A percentile compares a stretch with the other conserved stretches of the same genome.
Conservation (phyloP, 148 eudicot genomes). For the Rhododendron vialii region DNA sequence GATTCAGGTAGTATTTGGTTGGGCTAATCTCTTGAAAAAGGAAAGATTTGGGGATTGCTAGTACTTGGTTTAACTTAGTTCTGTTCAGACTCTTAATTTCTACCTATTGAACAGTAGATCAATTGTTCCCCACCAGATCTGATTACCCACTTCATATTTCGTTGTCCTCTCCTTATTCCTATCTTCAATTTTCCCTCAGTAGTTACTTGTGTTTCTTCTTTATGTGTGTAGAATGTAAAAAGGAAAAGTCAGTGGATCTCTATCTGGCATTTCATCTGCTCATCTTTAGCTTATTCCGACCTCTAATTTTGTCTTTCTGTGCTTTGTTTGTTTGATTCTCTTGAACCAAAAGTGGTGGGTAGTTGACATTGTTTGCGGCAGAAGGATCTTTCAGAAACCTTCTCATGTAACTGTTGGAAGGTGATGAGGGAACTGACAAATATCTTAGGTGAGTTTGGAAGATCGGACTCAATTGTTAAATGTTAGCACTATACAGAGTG, state of each 20-base stretch:
- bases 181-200: neutral
- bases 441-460: neutral
- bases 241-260: neutral
- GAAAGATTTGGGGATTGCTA: conserved; percentile 3
- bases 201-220: neutral
- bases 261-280: neutral
- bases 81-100: neutral
- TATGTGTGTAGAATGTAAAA: neutral
- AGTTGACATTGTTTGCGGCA: neutral
- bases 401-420: conserved; percentile 1
- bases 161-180: conserved; percentile 5
- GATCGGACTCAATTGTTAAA: neutral
- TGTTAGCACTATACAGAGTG: neutral
- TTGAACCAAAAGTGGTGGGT: conserved; percentile 1
- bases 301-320: conserved; percentile 6
- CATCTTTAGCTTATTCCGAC: neutral
- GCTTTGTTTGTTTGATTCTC: neutral
- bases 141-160: conserved; percentile 9
- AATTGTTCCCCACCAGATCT: conserved; percentile 22
- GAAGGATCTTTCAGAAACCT: conserved; percentile 1
- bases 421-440: neutral
- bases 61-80: neutral
- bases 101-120: conserved; percentile 18
- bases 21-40: conserved; percentile 5
- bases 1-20: conserved; percentile 18